Conservation (phyloP, 176 grass and related monocot genomes). For the Oryza coarctata region DNA sequence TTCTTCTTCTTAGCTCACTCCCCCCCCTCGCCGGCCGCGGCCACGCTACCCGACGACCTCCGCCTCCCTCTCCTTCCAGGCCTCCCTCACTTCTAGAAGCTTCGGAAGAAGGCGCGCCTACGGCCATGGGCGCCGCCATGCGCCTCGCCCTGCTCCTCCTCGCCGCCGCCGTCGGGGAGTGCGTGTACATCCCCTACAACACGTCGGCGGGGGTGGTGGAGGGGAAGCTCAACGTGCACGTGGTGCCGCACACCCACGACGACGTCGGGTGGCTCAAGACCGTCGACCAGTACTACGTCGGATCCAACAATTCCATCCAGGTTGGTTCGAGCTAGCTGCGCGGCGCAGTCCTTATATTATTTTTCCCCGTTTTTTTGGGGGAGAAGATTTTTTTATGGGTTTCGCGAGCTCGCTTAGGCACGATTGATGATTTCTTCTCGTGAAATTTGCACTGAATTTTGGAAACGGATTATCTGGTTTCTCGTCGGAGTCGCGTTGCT, state of each 20-base stretch:
- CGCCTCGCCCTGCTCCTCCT: background rate
- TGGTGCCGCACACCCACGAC: slow-evolving; percentile 77
- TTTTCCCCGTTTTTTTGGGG: background rate
- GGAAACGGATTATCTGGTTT: background rate
- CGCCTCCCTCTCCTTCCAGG: background rate
- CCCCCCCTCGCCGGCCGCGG: background rate
- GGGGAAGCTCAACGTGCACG: slow-evolving; percentile 75
- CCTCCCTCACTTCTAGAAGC: background rate
- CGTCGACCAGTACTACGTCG: slow-evolving; percentile 82
- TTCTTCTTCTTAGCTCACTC: background rate
- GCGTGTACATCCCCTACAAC: slow-evolving; percentile 81
- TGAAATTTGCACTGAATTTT: background rate
- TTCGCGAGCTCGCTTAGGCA: background rate
- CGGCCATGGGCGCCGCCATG: slow-evolving; percentile 26
- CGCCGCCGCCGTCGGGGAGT: slow-evolving; percentile 14
- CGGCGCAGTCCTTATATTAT: background rate
- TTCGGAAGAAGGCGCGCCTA: background rate
- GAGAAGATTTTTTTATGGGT: background rate
- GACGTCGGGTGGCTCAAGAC: slow-evolving; percentile 90
- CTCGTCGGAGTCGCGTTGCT: background rate
- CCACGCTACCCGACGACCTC: slow-evolving; percentile 5
- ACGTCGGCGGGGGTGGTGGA: slow-evolving; percentile 63
- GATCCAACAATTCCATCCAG: slow-evolving; percentile 87
- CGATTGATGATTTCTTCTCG: background rate
- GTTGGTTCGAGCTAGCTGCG: slow-evolving; percentile 31